Conservation (phyloP, 2,329 filamentous ascomycete species). For the Cladosporium sp. region DNA sequence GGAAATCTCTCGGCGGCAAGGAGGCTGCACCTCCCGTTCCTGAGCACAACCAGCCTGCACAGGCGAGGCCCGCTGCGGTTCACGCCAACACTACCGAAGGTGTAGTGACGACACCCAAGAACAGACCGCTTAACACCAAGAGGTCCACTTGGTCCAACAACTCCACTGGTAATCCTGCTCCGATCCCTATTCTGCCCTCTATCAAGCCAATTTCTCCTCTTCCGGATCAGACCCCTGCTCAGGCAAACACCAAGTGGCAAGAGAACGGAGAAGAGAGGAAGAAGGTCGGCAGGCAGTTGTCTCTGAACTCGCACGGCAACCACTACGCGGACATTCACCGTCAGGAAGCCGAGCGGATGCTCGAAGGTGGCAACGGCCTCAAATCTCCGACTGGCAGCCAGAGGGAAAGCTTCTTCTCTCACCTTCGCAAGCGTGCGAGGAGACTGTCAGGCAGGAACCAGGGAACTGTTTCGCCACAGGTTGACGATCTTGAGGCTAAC, state of each 20-base stretch:
- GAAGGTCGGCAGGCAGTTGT: constrained; percentile 93
- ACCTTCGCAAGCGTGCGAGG: constrained; percentile 86
- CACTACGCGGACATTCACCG: constrained; percentile 86
- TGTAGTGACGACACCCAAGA: constrained; percentile 40
- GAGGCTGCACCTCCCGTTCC: constrained; percentile 61
- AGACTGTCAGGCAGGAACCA: constrained; percentile 88
- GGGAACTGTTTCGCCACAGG: constrained; percentile 67
- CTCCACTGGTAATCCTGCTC: constrained; percentile 60
- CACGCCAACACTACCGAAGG: constrained; percentile 39
- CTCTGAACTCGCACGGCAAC: constrained; percentile 84
- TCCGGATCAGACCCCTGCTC: constrained; percentile 86
- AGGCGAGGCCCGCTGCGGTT: constrained; percentile 37
- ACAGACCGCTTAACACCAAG: constrained; percentile 61
- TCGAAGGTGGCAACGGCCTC: constrained; percentile 73
- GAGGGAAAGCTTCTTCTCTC: constrained; percentile 97
- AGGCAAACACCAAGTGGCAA: constrained; percentile 62
- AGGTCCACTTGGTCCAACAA: constrained; percentile 92
- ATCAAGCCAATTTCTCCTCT: constrained; percentile 93
- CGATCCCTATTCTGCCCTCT: constrained; percentile 92
- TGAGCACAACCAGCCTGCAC: constrained; percentile 36
- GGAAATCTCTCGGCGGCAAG: constrained; percentile 83
- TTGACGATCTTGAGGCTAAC: constrained; percentile 88
- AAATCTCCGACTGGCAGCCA: constrained; percentile 71
- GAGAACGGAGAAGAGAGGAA: constrained; percentile 61
- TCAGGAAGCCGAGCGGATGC: constrained; percentile 81